Conservation (phyloP, 73 alveolate species). For the Paramecium octaurelia region DNA sequence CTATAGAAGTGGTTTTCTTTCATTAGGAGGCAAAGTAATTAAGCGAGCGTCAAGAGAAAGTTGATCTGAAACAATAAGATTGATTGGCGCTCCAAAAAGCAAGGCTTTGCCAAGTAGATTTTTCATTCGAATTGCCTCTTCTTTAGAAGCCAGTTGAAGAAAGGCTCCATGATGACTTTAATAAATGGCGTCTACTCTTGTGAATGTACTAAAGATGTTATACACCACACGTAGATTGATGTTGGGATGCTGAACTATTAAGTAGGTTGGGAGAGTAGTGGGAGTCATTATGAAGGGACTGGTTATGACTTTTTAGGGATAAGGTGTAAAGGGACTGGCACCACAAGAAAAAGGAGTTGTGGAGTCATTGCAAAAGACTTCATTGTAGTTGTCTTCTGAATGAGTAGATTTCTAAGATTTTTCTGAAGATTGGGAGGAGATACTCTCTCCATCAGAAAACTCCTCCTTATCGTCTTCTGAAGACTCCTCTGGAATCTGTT, state of each 20-base stretch:
- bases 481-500: not conserved
- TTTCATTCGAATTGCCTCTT: slow-evolving; percentile 1
- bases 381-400: slow-evolving; percentile 16
- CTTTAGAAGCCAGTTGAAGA: not conserved
- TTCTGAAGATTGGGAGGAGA: not conserved
- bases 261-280: not conserved
- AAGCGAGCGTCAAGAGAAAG: not conserved
- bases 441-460: slow-evolving; percentile 27
- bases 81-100: slow-evolving; percentile 29
- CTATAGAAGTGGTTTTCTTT: not conserved
- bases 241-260: slow-evolving; percentile 16
- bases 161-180: not conserved
- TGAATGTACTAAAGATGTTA: slow-evolving; percentile 37
- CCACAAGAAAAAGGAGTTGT: not conserved
- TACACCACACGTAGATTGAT: slow-evolving; percentile 28
- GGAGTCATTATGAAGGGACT: slow-evolving; percentile 26
- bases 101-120: not conserved
- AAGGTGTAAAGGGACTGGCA: not conserved
- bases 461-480: not conserved
- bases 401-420: not conserved
- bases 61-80: not conserved
- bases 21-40: not conserved
- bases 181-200: not conserved
- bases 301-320: not conserved
- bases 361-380: not conserved